These are phyloP conservation scores for Russula olivacea DNA, from an alignment of 768 basidiomycete genomes.

Conservation along the genomic window DNA sequence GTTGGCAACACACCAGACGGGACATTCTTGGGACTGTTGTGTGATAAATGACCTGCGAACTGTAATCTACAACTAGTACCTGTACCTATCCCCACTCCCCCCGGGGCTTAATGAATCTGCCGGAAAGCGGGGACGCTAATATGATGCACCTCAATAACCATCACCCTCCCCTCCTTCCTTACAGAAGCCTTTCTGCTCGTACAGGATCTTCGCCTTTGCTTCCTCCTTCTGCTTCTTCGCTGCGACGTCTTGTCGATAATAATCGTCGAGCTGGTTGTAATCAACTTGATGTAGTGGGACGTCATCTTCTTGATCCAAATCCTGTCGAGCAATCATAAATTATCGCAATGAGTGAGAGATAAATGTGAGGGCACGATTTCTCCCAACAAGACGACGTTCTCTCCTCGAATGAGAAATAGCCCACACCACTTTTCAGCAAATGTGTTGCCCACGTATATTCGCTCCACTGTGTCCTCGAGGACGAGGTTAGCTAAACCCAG, in stretches of 20 bases:
- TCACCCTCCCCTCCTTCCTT: slow-evolving; percentile 96
- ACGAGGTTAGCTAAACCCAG: slow-evolving; percentile 81
- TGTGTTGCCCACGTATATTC: slow-evolving; percentile 83
- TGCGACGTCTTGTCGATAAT: slow-evolving; percentile 69
- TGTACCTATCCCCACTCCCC: slow-evolving; percentile 21
- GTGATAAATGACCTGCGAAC: slow-evolving; percentile 8
- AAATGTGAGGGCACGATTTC: slow-evolving; percentile 63
- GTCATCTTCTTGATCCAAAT: slow-evolving; percentile 89
- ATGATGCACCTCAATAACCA: slow-evolving; percentile 57
- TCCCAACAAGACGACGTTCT: slow-evolving; percentile 95
- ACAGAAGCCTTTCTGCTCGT: slow-evolving; percentile 82
- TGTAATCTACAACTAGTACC: slow-evolving; percentile 30
- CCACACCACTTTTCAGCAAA: slow-evolving; percentile 88
- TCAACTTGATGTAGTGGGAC: slow-evolving; percentile 72
- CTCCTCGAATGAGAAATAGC: slow-evolving; percentile 91
- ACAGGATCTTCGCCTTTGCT: slow-evolving; percentile 73
- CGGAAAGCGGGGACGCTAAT: slow-evolving; percentile 22
- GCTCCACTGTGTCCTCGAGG: slow-evolving; percentile 90
- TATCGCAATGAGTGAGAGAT: neutral
- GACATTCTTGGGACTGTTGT: neutral
- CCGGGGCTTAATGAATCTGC: slow-evolving; percentile 38
- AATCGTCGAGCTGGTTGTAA: slow-evolving; percentile 58
- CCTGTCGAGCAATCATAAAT: slow-evolving; percentile 42
- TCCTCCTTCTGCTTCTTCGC: slow-evolving; percentile 77
- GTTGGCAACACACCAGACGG: neutral